Conservation (phyloP, 1,284 basidiomycete species). For the Inonotus hispidus region DNA sequence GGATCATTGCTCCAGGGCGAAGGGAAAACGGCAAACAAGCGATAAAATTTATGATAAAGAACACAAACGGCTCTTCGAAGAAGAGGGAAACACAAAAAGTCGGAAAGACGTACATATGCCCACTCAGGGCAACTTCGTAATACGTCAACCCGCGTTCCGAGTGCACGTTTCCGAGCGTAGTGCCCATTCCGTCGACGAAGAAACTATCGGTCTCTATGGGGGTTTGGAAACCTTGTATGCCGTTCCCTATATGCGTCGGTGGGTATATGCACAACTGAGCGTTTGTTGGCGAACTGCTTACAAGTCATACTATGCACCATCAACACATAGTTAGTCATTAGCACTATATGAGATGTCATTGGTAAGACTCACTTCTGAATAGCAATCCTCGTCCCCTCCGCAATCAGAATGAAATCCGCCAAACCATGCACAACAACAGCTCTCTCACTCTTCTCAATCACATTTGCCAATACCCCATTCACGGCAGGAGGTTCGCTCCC, state of each 20-base stretch:
- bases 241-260: conserved; percentile 43
- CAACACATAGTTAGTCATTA: not conserved
- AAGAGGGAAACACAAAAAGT: too few relatives aligned
- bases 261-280: not conserved
- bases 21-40: not conserved
- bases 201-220: conserved; percentile 61
- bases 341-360: not conserved
- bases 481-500: conserved; percentile 54
- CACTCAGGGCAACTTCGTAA: conserved; percentile 57
- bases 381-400: conserved; percentile 47
- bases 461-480: conserved; percentile 55
- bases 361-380: conserved; percentile 26
- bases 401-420: conserved; percentile 65
- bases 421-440: conserved; percentile 68
- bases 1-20: not conserved
- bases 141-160: conserved; percentile 64
- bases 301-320: conserved; percentile 56
- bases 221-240: conserved; percentile 66
- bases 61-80: too few relatives aligned
- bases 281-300: conserved; percentile 27
- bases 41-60: not conserved
- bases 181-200: conserved; percentile 60
- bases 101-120: conserved; percentile 54
- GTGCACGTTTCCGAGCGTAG: conserved; percentile 54
- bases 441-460: conserved; percentile 69